A percentile compares a stretch with the other conserved stretches of the same genome.
Evolutionary conservation across 2,329 filamentous ascomycete species (phyloP).

Genomic region (Alternaria arborescens): DNA sequence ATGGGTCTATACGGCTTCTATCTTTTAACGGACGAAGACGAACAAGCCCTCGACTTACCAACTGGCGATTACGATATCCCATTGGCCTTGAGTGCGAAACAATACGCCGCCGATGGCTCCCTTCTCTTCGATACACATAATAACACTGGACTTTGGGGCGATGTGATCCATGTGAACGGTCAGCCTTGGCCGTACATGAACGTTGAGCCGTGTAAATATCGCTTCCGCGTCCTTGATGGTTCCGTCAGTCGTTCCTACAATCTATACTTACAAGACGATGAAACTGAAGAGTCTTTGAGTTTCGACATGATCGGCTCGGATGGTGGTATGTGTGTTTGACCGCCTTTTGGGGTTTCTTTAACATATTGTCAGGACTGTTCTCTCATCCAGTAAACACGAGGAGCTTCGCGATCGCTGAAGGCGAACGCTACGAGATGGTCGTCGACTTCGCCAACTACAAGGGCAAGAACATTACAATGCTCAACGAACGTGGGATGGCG

Average conservation of each 20-base stretch:
- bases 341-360: neutral
- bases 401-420: constrained; percentile 61
- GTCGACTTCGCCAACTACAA: constrained; percentile 62
- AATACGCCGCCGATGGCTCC: constrained; percentile 61
- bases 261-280: constrained; percentile 56
- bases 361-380: constrained; percentile 53
- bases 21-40: constrained; percentile 61
- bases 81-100: constrained; percentile 60
- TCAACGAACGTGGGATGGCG: constrained; percentile 54
- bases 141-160: constrained; percentile 61
- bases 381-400: constrained; percentile 55
- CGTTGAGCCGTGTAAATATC: constrained; percentile 67
- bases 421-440: constrained; percentile 66
- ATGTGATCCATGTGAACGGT: constrained; percentile 67
- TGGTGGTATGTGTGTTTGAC: constrained; percentile 43
- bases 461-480: constrained; percentile 60
- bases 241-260: constrained; percentile 52
- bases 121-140: constrained; percentile 59
- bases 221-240: constrained; percentile 63
- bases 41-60: constrained; percentile 61
- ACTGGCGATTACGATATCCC: constrained; percentile 63
- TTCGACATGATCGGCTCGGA: constrained; percentile 66
- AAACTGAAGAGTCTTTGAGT: constrained; percentile 43
- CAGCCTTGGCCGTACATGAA: constrained; percentile 66
- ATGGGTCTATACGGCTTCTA: constrained; percentile 66